Evolutionary conservation across 495 filamentous ascomycete genomes (phyloP), one percentile per base, ranked within the genome.

Genomic region (Parathielavia appendiculata): DNA sequence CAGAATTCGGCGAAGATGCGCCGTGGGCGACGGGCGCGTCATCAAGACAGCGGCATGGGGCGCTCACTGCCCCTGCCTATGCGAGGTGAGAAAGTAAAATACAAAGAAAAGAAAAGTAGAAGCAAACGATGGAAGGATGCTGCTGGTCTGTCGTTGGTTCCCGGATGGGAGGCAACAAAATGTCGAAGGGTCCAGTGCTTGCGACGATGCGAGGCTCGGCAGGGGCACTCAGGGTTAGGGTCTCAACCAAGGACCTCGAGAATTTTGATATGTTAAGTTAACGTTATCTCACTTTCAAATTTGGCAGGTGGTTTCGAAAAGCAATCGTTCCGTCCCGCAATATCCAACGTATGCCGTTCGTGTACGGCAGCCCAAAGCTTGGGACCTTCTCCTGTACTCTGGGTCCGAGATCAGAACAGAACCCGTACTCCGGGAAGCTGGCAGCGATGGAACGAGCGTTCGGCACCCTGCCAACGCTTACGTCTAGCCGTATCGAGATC

Each of bases 1-100:
- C 69, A 89, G 76, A 65, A 75, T 74, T 77, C 81, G 76, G 77
- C 80, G 78, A 59, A 88, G 77, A 59, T 84, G 71, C 66, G 71
- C 70, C 66, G 76, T 83, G 59, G 83, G 75, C 69, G 73, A 82
- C 66, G 71, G 78, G 67, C 79, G 73, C 73, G 68, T 81, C 74
- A 75, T 79, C 65, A 70, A 69, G 70, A 69, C 58, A 51, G 57
- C 70, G 58, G 67, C 73, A 76, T 72, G 62, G 63, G 68, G 49
- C 14, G 20, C 4, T 10, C 32, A n/a, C 11, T 46, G 48, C 44
- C 55, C 56, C 47, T 51, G 48, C 39, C 48, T 51, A 13, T 45
- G 40, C 19, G 47, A 36, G 14, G 23, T 1, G 47, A 53, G 20
- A 30, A 5, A 20, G 35, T 16, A 50, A 52, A 38, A 44, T 17